Conservation (phyloP, 208 protist genomes). For the Wallacemonas collosoma region DNA sequence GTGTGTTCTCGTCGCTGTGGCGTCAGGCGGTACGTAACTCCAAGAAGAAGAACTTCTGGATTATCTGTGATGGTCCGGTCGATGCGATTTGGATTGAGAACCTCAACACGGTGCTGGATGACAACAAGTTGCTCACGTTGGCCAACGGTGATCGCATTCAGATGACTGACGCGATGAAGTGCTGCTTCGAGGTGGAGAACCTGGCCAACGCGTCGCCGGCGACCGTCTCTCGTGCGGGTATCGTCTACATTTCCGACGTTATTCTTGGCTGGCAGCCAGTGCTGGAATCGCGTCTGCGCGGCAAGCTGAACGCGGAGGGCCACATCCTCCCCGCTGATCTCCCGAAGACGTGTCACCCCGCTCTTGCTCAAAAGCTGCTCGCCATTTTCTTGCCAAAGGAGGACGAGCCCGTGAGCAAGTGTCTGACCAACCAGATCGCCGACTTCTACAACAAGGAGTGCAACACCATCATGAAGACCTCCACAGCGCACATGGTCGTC, state of each 20-base stretch:
- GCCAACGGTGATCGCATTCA: constrained; percentile 97
- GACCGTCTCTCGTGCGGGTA: constrained; percentile 98
- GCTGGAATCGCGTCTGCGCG: constrained; percentile 77
- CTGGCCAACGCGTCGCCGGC: constrained; percentile 99
- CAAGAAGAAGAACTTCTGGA: constrained; percentile 95
- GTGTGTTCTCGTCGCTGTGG: constrained; percentile 94
- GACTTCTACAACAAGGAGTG: constrained; percentile 92
- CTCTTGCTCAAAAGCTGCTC: constrained; percentile 84
- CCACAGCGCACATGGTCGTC: constrained; percentile 84
- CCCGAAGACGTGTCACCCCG: constrained; percentile 66
- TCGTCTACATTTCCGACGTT: constrained; percentile 97
- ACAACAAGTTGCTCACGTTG: constrained; percentile 99
- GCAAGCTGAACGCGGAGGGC: constrained; percentile 67
- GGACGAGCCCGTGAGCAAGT: constrained; percentile 39
- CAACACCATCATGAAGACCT: constrained; percentile 84
- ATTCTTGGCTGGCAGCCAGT: constrained; percentile 95
- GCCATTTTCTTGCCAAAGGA: constrained; percentile 72
- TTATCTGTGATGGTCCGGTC: constrained; percentile 98
- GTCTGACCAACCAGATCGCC: constrained; percentile 66
- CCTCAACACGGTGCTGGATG: constrained; percentile 99
- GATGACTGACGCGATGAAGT: constrained; percentile 97
- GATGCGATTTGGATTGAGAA: constrained; percentile 99
- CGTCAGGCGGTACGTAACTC: constrained; percentile 85
- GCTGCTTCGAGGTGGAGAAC: constrained; percentile 98
- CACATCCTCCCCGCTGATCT: constrained; percentile 84